Conservation (phyloP, 2,329 filamentous ascomycete genomes). For the Aspergillus awamori region DNA sequence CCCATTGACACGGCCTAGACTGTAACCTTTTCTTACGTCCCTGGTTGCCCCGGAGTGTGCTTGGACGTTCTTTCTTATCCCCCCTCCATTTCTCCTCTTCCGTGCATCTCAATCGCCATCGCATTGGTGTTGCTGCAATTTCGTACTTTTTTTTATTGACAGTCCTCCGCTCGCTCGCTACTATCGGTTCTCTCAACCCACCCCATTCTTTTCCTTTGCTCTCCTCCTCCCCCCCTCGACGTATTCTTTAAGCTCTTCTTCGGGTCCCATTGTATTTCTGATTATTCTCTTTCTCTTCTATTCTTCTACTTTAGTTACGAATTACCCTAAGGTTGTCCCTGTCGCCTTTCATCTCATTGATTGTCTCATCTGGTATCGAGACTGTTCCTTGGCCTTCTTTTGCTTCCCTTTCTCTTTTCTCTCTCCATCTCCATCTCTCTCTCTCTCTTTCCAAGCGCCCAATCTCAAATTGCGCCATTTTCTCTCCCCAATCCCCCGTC, state of each 20-base stretch:
- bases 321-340: background rate
- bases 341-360: conserved; percentile 3
- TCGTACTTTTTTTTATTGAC: conserved; percentile 5
- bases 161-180: background rate
- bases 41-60: no score
- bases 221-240: background rate
- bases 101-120: no score
- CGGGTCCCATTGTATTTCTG: conserved; percentile 2
- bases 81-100: no score
- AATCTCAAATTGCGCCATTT: background rate
- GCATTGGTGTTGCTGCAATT: no score
- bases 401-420: background rate
- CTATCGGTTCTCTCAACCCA: no score
- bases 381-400: conserved; percentile 9
- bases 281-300: background rate
- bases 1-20: no score
- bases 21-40: no score
- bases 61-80: no score
- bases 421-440: background rate
- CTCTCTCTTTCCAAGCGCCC: background rate
- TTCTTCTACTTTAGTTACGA: background rate
- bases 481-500: conserved; percentile 12
- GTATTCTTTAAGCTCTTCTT: conserved; percentile 1
- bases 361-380: conserved; percentile 11
- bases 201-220: no score